Percentiles rank a stretch among this genome's conserved stretches.
Conservation (phyloP, 805 yeast genomes). For the Lipomyces starkeyi region DNA sequence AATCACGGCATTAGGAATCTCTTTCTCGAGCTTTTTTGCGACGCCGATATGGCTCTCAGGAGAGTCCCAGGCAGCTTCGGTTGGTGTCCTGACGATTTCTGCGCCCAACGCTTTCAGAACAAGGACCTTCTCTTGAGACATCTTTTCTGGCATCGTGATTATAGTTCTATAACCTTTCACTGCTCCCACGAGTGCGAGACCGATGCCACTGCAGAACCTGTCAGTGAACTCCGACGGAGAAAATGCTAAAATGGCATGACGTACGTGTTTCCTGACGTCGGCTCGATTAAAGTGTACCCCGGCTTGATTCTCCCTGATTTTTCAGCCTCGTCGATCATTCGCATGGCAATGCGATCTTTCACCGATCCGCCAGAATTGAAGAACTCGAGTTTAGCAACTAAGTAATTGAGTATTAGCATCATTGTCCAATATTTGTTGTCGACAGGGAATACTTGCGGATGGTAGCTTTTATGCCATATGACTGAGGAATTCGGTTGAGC, state of each 20-base stretch:
- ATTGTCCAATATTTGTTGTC: neutral
- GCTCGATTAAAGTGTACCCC: conserved; percentile 81
- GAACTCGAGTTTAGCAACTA: conserved; percentile 76
- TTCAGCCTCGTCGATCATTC: conserved; percentile 88
- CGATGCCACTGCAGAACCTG: conserved; percentile 62
- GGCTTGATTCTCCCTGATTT: conserved; percentile 77
- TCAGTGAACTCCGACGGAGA: neutral
- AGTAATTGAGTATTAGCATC: conserved; percentile 36
- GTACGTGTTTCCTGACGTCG: conserved; percentile 83
- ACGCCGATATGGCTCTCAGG: conserved; percentile 93
- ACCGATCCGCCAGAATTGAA: conserved; percentile 92
- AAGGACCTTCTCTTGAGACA: conserved; percentile 89
- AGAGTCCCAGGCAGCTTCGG: conserved; percentile 91
- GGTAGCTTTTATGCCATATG: conserved; percentile 71
- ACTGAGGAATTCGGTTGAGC: conserved; percentile 76
- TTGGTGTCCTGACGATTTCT: conserved; percentile 88
- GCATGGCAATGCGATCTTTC: conserved; percentile 84
- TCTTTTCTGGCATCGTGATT: conserved; percentile 87
- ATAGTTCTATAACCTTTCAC: conserved; percentile 85
- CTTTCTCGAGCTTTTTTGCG: conserved; percentile 77
- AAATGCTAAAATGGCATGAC: neutral
- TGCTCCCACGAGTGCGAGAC: conserved; percentile 85
- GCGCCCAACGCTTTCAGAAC: conserved; percentile 90
- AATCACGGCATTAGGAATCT: conserved; percentile 82
- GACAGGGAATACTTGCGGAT: conserved; percentile 37